Evolutionary conservation across 495 filamentous ascomycete species (phyloP).

Genomic region (Penicillium flavigenum): DNA sequence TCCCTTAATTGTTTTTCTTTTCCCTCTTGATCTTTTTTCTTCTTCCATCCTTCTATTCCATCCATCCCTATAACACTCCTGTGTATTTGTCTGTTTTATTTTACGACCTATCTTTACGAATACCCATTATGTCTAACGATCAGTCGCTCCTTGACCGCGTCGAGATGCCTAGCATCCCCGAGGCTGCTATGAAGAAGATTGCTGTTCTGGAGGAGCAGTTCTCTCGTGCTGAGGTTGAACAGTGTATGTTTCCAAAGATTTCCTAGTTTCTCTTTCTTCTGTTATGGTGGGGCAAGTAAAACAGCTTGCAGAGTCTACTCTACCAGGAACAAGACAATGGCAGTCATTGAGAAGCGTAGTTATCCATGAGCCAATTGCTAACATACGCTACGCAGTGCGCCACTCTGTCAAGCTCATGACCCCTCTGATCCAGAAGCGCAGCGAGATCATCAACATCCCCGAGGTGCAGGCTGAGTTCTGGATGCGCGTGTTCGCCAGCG

Average conservation of each 20-base stretch:
- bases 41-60: constrained; percentile 2
- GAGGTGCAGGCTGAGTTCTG: constrained; percentile 69
- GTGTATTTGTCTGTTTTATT: neutral
- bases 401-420: constrained; percentile 36
- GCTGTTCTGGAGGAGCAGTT: constrained; percentile 40
- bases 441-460: constrained; percentile 64
- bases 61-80: neutral
- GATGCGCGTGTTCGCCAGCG: constrained; percentile 80
- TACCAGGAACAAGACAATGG: neutral
- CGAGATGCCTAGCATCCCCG: constrained; percentile 34
- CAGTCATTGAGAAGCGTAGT: neutral
- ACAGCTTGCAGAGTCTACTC: constrained; percentile 5
- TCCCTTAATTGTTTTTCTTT: constrained; percentile 3
- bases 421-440: constrained; percentile 71
- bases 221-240: constrained; percentile 39
- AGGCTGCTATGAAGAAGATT: constrained; percentile 35
- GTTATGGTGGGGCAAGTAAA: constrained; percentile 1
- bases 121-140: constrained; percentile 31
- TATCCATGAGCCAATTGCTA: constrained; percentile 14
- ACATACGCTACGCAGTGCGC: constrained; percentile 32
- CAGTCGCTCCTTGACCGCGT: constrained; percentile 36
- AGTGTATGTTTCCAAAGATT: constrained; percentile 32
- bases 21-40: constrained; percentile 2
- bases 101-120: constrained; percentile 8
- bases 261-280: neutral